Evolutionary conservation across 768 basidiomycete genomes (phyloP).

Genomic region (Leucosporidium yakuticum): DNA sequence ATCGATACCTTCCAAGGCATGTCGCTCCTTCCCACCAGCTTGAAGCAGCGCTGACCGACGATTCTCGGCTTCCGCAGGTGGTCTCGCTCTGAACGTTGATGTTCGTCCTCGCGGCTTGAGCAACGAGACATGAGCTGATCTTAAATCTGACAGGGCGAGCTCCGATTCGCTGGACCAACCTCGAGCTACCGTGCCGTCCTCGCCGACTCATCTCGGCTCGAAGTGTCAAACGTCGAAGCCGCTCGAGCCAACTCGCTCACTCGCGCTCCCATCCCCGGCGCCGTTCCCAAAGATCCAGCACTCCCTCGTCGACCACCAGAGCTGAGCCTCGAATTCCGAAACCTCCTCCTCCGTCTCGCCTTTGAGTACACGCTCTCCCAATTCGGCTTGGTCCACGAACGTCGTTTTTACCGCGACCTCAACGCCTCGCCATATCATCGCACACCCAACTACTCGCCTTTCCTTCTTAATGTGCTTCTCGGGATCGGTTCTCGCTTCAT

Average conservation of each 20-base stretch:
- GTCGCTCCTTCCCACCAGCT: not conserved
- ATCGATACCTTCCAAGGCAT: not conserved
- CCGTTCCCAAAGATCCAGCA: not conserved
- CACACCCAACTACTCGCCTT: conserved; percentile 23
- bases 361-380: conserved; percentile 30
- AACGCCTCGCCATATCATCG: conserved; percentile 5
- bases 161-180: conserved; percentile 15
- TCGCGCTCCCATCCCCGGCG: conserved; percentile 4
- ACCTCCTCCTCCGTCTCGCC: conserved; percentile 9
- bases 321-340: conserved; percentile 13
- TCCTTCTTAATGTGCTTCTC: conserved; percentile 23
- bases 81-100: conserved; percentile 7
- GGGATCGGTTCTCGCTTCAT: conserved; percentile 32
- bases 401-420: not conserved
- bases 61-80: not conserved
- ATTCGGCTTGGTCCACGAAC: conserved; percentile 13
- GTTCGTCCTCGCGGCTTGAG: too few species aligned
- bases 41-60: not conserved
- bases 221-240: not conserved
- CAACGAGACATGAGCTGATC: too few species aligned
- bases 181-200: conserved; percentile 26
- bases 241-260: conserved; percentile 11
- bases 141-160: not conserved
- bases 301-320: conserved; percentile 25
- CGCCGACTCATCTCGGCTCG: conserved; percentile 19